Evolutionary conservation across 768 basidiomycete species (phyloP), one percentile per base, ranked within the genome.

Genomic region (Tulasnella sp.): DNA sequence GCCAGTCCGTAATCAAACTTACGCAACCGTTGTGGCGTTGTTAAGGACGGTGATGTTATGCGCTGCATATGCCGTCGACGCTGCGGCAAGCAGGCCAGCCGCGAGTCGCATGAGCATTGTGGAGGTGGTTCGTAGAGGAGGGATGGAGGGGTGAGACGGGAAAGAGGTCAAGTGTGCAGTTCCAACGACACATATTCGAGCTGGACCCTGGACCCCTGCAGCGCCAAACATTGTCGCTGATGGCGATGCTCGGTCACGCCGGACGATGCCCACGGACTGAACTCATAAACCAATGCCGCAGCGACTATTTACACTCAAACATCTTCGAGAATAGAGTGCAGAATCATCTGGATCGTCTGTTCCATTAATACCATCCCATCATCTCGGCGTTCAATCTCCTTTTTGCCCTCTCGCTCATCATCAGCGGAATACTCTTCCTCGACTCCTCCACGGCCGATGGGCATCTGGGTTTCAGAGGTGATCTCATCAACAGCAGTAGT

Each of bases 261-360:
- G 22, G 0, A 3, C 8, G 19, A 49, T 40, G 49, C 22, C 49
- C 49, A 49, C 49, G n/a, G 22, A 22, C 6, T n/a, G 0, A 49
- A 49, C 7, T n/a, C 22, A 64, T 64, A 64, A n/a, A n/a, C n/a
- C n/a, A n/a, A 25, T 34, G 31, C 4, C 58, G 14, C 31, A 64
- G 58, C 29, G 31, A 29, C 25, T 12, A 34, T 34, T 64, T 22
- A 31, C 39, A 3, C 31, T 64, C 42, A 76, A 1, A 77, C 76
- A 37, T 64, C 37, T 40, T 72, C 71, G n/a, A 77, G 37, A 22
- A 77, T 67, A 17, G 45, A 45, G 39, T 77, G 71, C 45, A 77
- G n/a, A 15, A 77, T 64, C 71, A 54, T 72, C 76, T 77, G 76
- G n/a, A 77, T 52, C 31, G 76, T 77, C 58, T 72, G 31, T 42